Conservation (phyloP, 2,329 filamentous ascomycete species). For the Pestalotiopsis sp. region DNA sequence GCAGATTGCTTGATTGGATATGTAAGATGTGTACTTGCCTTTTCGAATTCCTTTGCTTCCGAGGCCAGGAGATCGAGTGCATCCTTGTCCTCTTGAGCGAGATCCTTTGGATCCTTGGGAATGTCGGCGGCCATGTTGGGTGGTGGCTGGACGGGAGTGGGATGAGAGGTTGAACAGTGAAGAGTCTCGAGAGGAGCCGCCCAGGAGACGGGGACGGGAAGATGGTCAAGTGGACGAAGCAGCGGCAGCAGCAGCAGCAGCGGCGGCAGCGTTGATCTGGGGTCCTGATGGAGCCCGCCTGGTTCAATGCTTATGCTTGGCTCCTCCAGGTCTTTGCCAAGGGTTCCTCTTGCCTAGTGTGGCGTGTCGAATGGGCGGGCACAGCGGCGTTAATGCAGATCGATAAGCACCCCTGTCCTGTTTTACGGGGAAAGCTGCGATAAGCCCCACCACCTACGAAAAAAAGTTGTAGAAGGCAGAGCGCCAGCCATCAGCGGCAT, state of each 20-base stretch:
- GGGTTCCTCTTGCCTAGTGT: background rate
- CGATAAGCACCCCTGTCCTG: constrained; percentile 8
- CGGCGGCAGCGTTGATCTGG: background rate
- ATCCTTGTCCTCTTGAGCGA: constrained; percentile 60
- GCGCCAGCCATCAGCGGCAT: background rate
- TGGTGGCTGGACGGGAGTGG: background rate
- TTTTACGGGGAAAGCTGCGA: constrained; percentile 2
- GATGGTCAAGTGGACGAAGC: background rate
- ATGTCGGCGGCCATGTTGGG: constrained; percentile 37
- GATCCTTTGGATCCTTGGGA: constrained; percentile 37
- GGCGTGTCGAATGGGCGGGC: background rate
- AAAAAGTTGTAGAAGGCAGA: constrained; percentile 19
- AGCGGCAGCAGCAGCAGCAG: background rate
- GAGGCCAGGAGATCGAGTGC: constrained; percentile 79
- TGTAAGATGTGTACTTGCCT: constrained; percentile 54
- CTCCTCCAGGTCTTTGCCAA: background rate
- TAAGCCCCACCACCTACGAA: constrained; percentile 10
- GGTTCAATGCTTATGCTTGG: too few relatives aligned
- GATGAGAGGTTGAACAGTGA: background rate
- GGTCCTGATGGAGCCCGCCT: background rate
- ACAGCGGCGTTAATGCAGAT: background rate
- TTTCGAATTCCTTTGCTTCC: constrained; percentile 88
- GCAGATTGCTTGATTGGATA: background rate
- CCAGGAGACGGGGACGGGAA: background rate
- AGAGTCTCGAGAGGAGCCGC: background rate